These are phyloP conservation scores for Samsoniella hepiali DNA, from an alignment of 2,329 filamentous ascomycete species.

Conservation along the genomic window DNA sequence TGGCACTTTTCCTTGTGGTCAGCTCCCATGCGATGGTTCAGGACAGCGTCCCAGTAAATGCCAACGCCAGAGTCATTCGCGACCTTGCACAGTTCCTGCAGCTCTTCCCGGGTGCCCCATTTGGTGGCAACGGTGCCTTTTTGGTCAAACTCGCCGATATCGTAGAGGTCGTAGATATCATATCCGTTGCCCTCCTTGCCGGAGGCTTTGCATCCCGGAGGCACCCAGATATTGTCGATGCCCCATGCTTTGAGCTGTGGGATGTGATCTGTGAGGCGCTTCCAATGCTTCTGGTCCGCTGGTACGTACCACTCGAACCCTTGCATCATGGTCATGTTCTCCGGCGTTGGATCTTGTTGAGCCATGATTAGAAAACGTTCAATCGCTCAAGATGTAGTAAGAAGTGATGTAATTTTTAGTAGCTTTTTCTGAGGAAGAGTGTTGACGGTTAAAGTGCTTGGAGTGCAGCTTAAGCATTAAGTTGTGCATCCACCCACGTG, in stretches of 20 bases:
- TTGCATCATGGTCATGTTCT: slow-evolving; percentile 62
- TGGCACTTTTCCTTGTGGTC: slow-evolving; percentile 62
- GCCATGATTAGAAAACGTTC: background rate
- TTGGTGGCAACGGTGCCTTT: slow-evolving; percentile 63
- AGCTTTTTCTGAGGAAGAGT: background rate
- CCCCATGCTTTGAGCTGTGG: slow-evolving; percentile 59
- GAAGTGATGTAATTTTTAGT: background rate
- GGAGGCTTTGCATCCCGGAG: slow-evolving; percentile 48
- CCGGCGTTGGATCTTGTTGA: slow-evolving; percentile 28
- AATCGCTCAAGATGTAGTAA: background rate
- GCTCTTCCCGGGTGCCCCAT: slow-evolving; percentile 65
- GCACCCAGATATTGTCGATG: slow-evolving; percentile 65
- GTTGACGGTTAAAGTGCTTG: background rate
- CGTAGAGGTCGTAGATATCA: slow-evolving; percentile 42
- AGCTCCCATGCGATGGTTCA: slow-evolving; percentile 73
- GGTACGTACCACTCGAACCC: slow-evolving; percentile 73
- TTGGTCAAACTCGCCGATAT: slow-evolving; percentile 71
- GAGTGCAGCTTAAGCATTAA: background rate
- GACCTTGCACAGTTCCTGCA: slow-evolving; percentile 36
- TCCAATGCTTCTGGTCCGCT: slow-evolving; percentile 61
- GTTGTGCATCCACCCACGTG: background rate
- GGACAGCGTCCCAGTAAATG: slow-evolving; percentile 68
- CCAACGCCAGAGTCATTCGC: slow-evolving; percentile 52
- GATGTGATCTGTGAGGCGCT: slow-evolving; percentile 53
- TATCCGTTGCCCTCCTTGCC: slow-evolving; percentile 10